A percentile compares a stretch with the other conserved stretches of the same genome.
These are phyloP conservation scores for Eucalyptus globulus DNA, from an alignment of 345 rosid genomes.

Conservation along the genomic window DNA sequence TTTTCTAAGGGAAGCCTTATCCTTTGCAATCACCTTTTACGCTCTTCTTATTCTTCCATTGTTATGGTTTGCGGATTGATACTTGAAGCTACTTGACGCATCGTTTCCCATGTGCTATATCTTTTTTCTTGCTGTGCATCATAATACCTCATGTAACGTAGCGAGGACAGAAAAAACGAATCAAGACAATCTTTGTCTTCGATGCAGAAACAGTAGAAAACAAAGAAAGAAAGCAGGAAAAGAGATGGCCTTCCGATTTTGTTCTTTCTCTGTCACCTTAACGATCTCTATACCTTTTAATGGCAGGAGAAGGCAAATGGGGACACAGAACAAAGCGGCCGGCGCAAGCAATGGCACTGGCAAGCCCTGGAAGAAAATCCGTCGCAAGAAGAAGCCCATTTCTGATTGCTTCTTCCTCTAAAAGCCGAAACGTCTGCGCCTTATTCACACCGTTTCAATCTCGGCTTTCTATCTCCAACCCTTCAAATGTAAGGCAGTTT, in stretches of 20 bases:
- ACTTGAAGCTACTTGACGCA: neutral
- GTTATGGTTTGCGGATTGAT: neutral
- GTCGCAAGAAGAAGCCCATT: neutral
- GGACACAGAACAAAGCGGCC: fast-evolving
- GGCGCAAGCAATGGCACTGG: neutral
- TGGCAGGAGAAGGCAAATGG: neutral
- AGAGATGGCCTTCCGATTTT: neutral
- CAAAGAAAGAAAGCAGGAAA: neutral
- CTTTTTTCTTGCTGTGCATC: neutral
- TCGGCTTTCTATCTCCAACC: neutral
- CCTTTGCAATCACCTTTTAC: neutral
- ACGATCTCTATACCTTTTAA: neutral
- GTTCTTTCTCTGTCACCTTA: neutral
- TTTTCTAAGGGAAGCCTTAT: neutral
- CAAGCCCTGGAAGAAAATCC: neutral
- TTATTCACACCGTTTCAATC: neutral
- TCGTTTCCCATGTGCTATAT: neutral
- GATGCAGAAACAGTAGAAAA: neutral
- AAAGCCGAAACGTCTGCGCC: neutral
- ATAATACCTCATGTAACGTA: neutral
- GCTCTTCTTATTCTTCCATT: neutral
- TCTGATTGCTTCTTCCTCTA: neutral
- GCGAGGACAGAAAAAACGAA: neutral
- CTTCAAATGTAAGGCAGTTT: neutral
- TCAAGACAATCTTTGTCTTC: neutral